Evolutionary conservation across 2,329 filamentous ascomycete species (phyloP).

Genomic region (Fusarium sterilihyphosum): DNA sequence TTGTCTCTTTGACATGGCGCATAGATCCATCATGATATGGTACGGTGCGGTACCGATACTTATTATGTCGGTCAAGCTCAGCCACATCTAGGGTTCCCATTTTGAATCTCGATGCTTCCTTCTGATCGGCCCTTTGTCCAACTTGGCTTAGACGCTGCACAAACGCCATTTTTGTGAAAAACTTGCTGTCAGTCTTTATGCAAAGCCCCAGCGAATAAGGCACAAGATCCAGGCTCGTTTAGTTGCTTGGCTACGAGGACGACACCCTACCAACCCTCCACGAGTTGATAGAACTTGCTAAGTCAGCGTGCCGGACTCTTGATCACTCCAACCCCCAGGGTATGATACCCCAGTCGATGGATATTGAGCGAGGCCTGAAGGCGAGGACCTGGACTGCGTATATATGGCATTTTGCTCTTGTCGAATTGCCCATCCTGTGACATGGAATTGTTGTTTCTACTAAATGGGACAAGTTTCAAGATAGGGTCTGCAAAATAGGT

Average conservation of each 20-base stretch:
- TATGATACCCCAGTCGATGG: neutral
- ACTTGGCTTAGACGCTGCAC: constrained; percentile 6
- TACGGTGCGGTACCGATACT: neutral
- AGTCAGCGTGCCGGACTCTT: neutral
- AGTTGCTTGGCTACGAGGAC: constrained; percentile 17
- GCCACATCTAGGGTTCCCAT: constrained; percentile 26
- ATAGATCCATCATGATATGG: neutral
- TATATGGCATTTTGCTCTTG: neutral
- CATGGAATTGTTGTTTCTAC: constrained; percentile 15
- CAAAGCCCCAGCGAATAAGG: constrained; percentile 4
- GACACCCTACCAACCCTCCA: neutral
- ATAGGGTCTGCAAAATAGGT: neutral
- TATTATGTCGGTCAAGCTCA: constrained; percentile 18
- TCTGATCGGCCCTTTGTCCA: constrained; percentile 27
- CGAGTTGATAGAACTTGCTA: neutral
- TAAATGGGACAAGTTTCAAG: constrained; percentile 4
- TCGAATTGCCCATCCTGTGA: constrained; percentile 12
- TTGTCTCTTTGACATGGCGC: neutral
- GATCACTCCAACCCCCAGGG: neutral
- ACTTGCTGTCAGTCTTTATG: constrained; percentile 7
- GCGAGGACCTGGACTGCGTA: neutral
- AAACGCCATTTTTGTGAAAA: constrained; percentile 18
- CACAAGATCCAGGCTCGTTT: constrained; percentile 2
- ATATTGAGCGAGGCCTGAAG: neutral
- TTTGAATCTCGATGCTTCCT: constrained; percentile 32